A percentile compares a stretch with the other conserved stretches of the same genome.
phyloP scores from a whole-genome alignment of 345 rosid species.

The Luvunga scandens region DNA sequence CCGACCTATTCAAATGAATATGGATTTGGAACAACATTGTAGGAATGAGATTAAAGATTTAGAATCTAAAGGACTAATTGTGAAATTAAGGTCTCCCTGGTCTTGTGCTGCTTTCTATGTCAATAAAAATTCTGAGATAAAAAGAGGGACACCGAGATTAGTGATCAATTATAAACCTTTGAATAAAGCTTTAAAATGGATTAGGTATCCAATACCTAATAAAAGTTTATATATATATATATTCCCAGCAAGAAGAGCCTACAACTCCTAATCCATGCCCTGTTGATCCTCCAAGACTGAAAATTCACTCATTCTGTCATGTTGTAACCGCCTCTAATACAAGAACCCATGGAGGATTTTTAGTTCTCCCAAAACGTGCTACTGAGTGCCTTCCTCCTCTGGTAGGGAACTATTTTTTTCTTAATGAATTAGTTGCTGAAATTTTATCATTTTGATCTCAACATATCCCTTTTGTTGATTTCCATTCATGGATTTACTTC shows the following conservation, averaged over 20 bases:
- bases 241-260: conserved; percentile 59
- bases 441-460: background rate
- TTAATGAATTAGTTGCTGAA: background rate
- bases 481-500: conserved; percentile 16
- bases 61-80: too few relatives aligned
- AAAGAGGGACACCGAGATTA: too few relatives aligned
- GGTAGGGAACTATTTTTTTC: conserved; percentile 36
- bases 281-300: conserved; percentile 41
- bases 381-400: conserved; percentile 89
- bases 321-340: conserved; percentile 94
- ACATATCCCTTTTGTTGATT: background rate
- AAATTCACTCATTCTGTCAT: conserved; percentile 74
- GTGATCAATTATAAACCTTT: too few relatives aligned
- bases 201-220: too few relatives aligned
- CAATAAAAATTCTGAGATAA: too few relatives aligned
- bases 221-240: background rate
- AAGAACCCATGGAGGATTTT: conserved; percentile 96
- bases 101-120: too few relatives aligned
- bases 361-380: conserved; percentile 84
- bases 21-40: too few relatives aligned
- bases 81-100: too few relatives aligned
- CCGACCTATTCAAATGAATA: too few relatives aligned
- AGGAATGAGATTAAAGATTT: too few relatives aligned
- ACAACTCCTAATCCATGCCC: conserved; percentile 42
- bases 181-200: too few relatives aligned